Evolutionary conservation across 192 early-diverging fungal species (phyloP), one percentile per base, ranked within the genome.

Genomic region (Coemansia sp.): DNA sequence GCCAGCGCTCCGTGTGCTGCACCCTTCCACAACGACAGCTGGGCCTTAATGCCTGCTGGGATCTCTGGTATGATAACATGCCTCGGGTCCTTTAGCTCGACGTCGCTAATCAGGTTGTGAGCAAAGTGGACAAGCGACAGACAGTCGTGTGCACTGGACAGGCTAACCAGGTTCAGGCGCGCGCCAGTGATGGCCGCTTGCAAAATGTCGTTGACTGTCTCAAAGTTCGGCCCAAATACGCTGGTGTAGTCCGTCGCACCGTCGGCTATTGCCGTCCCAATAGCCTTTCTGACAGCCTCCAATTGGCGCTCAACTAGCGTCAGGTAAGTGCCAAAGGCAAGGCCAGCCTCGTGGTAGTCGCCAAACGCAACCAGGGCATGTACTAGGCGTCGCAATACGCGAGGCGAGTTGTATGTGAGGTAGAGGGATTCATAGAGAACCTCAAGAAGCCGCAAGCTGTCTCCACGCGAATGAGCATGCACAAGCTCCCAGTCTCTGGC

Each of bases 291-390:
- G 38, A 70, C 57, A 5, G 59, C 46, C 52, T 75, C 67, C 48
- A 83, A 43, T 15, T 80, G 77, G 5, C 81, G 72, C 33, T 77
- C 82, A 17, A 82, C 80, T 66, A 89, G 64, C 35, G 78, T 61
- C 48, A 83, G 56, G 61, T 92, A 92, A 1, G 88, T 76, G 27
- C 72, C 63, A 4, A 92, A 56, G 19, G 86, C 89, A 56, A 87
- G 65, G n/a, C 85, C 80, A 0, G 89, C 90, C 72, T 92, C 90
- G 46, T 88, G 85, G 66, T 86, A 90, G 55, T 90, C 86, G 37
- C 90, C 90, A 6, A 85, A 63, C 19, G 62, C 60, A 7, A 84
- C 62, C n/a, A 90, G 77, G 0, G 84, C 68, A 36, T 77, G 68
- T 55, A 88, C 78, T 8, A 89, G 66, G 58, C 87, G 87, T 0